Evolutionary conservation across 108 stramenopile genomes (phyloP), one percentile per base, ranked within the genome.

Genomic region (Cyclotella baltica): DNA sequence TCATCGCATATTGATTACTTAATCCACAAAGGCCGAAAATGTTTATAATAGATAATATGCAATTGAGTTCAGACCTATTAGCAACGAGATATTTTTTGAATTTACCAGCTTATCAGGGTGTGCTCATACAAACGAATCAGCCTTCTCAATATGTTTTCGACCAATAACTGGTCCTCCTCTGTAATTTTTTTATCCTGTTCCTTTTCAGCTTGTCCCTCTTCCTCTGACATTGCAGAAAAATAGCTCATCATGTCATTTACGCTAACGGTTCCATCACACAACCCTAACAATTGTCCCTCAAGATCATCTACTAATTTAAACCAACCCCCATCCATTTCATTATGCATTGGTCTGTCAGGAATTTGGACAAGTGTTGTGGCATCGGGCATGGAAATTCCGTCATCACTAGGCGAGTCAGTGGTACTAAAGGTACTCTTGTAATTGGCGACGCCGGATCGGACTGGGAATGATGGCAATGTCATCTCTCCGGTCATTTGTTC

Each of bases 101-200:
- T 35, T 77, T 85, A 95, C 94, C 94, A 95, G 82, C 88, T 88
- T 30, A 95, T 86, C 62, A 95, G 73, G 5, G 90, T 89, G 62
- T 92, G 80, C 38, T 95, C 92, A 74, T 88, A 90, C 28, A 95
- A 81, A 62, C 92, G 83, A 20, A 92, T 83, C 19, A 95, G 77
- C 47, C 94, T 79, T 36, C 84, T 72, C 58, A 93, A 72, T 31
- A 93, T 78, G 57, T 92, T 91, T 67, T 93, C 84, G 30, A 91
- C 64, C 51, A 95, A 57, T 18, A 81, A 55, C 63, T 92, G 80
- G 43, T 87, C 82, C 23, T 84, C 76, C 51, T 86, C 71, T 23
- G 72, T 82, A 22, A 86, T 77, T 51, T 78, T 80, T 55, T 87
- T 86, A 28, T 71, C 83, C 31, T 83, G 33, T 29, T 67, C n/a